Evolutionary conservation across 495 filamentous ascomycete species (phyloP).

Genomic region (Talaromyces stipitatus): DNA sequence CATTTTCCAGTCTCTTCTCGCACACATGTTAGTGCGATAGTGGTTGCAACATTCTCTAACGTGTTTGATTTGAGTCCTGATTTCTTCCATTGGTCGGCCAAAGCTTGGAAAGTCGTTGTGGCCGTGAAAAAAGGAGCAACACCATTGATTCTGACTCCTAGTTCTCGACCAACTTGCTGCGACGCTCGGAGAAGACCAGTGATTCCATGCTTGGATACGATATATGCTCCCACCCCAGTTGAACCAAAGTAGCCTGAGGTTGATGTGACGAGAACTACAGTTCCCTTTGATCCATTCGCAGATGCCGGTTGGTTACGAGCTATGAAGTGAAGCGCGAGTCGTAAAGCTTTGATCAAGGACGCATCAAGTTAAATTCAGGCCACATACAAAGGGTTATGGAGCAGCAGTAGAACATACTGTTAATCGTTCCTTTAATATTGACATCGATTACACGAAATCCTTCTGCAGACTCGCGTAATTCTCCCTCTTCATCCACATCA

Average conservation of each 20-base stretch:
- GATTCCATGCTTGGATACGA: conserved; percentile 27
- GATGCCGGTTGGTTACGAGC: background rate
- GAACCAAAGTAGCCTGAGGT: conserved; percentile 26
- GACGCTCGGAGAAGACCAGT: conserved; percentile 21
- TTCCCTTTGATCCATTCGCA: conserved; percentile 3
- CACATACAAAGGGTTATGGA: background rate
- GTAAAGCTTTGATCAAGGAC: too few species aligned
- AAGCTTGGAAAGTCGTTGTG: conserved; percentile 18
- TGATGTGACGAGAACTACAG: conserved; percentile 16
- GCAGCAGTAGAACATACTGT: conserved; percentile 22
- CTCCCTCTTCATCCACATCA: conserved; percentile 14
- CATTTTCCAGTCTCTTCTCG: background rate
- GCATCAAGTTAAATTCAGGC: background rate
- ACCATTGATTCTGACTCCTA: conserved; percentile 18
- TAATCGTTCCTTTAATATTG: conserved; percentile 28
- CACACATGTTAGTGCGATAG: conserved; percentile 7
- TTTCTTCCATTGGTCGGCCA: conserved; percentile 14
- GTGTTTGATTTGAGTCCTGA: conserved; percentile 18
- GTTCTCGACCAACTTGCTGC: conserved; percentile 10
- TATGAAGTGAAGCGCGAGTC: too few species aligned
- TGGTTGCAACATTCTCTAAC: conserved; percentile 14
- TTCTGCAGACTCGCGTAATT: conserved; percentile 15
- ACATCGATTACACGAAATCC: conserved; percentile 21
- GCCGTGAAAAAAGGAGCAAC: conserved; percentile 26
- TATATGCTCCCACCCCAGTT: conserved; percentile 19